Percentiles rank a stretch among this genome's conserved stretches.
Evolutionary conservation across 768 basidiomycete species (phyloP).

Genomic region (Suillus clintonianus): DNA sequence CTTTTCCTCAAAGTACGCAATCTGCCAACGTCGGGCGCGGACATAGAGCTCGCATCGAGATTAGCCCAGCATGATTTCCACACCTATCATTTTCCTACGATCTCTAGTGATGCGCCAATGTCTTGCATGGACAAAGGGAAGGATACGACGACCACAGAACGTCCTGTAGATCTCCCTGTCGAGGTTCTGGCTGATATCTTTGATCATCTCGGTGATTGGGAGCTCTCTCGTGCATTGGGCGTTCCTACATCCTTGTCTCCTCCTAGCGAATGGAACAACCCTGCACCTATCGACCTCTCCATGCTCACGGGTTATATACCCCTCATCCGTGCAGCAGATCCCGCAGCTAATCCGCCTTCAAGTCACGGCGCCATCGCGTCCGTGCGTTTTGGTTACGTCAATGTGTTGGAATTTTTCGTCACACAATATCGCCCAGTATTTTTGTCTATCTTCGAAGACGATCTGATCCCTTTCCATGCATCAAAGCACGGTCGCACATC

Average conservation of each 20-base stretch:
- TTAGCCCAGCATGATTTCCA: constrained; percentile 77
- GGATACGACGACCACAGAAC: constrained; percentile 33
- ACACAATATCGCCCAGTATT: constrained; percentile 67
- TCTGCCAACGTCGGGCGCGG: constrained; percentile 64
- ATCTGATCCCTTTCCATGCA: constrained; percentile 76
- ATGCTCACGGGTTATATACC: constrained; percentile 67
- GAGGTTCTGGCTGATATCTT: constrained; percentile 78
- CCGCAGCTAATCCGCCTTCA: constrained; percentile 59
- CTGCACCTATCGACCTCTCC: constrained; percentile 68
- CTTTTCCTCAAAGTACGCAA: constrained; percentile 76
- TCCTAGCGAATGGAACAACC: constrained; percentile 72
- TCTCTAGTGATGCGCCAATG: constrained; percentile 30
- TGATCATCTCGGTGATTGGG: constrained; percentile 83
- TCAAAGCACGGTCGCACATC: constrained; percentile 70
- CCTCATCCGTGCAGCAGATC: constrained; percentile 61
- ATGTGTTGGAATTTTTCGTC: constrained; percentile 75
- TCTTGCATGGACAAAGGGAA: constrained; percentile 18
- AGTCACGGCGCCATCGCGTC: constrained; percentile 66
- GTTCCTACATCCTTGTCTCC: constrained; percentile 67
- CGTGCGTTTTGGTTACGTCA: constrained; percentile 74
- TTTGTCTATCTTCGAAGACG: constrained; percentile 60
- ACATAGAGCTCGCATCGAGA: constrained; percentile 66
- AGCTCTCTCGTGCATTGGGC: constrained; percentile 75
- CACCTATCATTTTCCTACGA: constrained; percentile 59
- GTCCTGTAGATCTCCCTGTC: constrained; percentile 63